Conservation (phyloP, 257 asterid species). For the Thymus quinquecostatus region DNA sequence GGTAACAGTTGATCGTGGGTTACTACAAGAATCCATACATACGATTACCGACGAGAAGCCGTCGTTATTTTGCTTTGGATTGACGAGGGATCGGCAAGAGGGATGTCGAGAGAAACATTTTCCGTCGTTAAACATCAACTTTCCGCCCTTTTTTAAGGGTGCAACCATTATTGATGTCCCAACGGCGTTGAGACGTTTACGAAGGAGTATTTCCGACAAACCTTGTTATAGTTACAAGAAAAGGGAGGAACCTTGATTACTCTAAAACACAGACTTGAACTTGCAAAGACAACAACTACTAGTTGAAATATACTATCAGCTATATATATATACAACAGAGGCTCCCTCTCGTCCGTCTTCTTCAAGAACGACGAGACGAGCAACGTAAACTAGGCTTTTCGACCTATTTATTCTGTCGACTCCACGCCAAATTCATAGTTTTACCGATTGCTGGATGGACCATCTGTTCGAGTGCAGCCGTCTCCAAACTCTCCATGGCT, state of each 20-base stretch:
- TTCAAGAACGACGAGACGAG: constrained; percentile 12
- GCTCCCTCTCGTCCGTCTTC: not conserved
- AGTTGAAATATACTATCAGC: not conserved
- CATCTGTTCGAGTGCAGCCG: not conserved
- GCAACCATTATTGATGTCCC: no score
- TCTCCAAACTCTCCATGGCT: constrained; percentile 3
- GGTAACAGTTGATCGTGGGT: constrained; percentile 4
- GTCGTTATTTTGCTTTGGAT: no score
- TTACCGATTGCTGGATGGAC: not conserved
- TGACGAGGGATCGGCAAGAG: no score
- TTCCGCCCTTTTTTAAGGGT: no score
- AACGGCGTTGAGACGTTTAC: no score
- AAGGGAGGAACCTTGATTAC: no score
- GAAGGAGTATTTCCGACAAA: no score
- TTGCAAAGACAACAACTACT: not conserved
- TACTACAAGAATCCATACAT: no score
- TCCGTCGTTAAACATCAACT: no score
- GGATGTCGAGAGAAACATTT: no score
- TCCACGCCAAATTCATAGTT: constrained; percentile 23
- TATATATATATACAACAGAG: not conserved
- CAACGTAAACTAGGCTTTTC: not conserved
- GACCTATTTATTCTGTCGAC: constrained; percentile 10
- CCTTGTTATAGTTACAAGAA: no score
- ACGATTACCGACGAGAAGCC: no score
- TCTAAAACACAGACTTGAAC: not conserved